Evolutionary conservation across 176 grass and related monocot genomes (phyloP).

Genomic region (Zoysia pacifica): DNA sequence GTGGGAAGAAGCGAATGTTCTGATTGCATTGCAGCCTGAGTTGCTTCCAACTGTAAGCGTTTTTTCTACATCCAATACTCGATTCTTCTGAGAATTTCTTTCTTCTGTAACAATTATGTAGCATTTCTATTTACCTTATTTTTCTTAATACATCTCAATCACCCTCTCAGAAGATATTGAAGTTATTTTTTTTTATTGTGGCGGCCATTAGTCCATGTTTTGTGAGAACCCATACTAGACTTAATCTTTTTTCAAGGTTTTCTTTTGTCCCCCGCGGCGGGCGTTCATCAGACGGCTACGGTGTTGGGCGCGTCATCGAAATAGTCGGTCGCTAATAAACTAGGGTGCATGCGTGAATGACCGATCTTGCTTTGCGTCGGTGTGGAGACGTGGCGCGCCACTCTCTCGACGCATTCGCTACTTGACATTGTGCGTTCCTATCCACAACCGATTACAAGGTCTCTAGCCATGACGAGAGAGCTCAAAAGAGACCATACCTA

Average conservation of each 20-base stretch:
- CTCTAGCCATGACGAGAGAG: background rate
- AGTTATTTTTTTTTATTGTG: slow-evolving; percentile 25
- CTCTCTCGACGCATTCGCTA: background rate
- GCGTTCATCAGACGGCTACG: no score
- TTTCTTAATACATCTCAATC: slow-evolving; percentile 14
- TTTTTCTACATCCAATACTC: slow-evolving; percentile 19
- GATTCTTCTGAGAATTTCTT: background rate
- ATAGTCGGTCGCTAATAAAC: no score
- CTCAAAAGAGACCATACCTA: background rate
- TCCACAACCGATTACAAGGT: background rate
- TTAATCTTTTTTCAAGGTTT: slow-evolving; percentile 16
- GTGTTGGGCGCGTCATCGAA: no score
- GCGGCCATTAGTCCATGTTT: background rate
- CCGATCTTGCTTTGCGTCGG: no score
- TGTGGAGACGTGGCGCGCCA: no score
- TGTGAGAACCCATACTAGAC: background rate
- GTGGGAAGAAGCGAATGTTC: slow-evolving; percentile 39
- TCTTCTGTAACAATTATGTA: slow-evolving; percentile 36
- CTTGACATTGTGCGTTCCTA: background rate
- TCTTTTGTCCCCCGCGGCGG: background rate
- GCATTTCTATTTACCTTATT: slow-evolving; percentile 8
- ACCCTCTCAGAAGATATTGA: slow-evolving; percentile 17
- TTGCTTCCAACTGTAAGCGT: slow-evolving; percentile 29
- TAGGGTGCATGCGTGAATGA: no score
- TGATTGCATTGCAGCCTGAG: slow-evolving; percentile 32